phyloP scores from a whole-genome alignment of 768 basidiomycete genomes.

The Sporobolomyces pararoseus region DNA sequence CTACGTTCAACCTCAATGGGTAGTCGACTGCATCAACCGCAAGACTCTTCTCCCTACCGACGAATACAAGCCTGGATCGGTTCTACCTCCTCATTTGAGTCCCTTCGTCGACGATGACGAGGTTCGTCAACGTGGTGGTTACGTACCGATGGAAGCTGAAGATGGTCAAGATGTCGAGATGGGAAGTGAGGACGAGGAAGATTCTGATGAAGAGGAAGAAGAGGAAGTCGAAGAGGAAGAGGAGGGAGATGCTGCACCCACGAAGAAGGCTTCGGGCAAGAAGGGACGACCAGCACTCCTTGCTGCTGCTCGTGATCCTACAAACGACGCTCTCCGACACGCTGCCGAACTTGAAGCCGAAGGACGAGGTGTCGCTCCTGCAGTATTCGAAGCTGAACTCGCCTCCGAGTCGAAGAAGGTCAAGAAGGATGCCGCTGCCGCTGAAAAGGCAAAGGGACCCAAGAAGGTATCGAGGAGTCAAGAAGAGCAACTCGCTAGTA shows the following conservation, averaged over 20 bases:
- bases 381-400: slow-evolving; percentile 49
- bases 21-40: slow-evolving; percentile 90
- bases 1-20: slow-evolving; percentile 95
- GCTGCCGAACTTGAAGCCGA: slow-evolving; percentile 91
- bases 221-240: slow-evolving; percentile 49
- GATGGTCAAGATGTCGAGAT: slow-evolving; percentile 48
- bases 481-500: slow-evolving; percentile 52
- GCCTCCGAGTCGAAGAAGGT: slow-evolving; percentile 48
- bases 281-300: slow-evolving; percentile 49
- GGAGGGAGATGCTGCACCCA: slow-evolving; percentile 10
- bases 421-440: slow-evolving; percentile 34
- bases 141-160: slow-evolving; percentile 60
- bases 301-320: slow-evolving; percentile 51
- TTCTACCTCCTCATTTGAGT: slow-evolving; percentile 88
- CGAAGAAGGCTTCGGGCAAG: slow-evolving; percentile 42
- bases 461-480: slow-evolving; percentile 37
- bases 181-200: slow-evolving; percentile 48
- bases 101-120: slow-evolving; percentile 77
- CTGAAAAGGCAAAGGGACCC: slow-evolving; percentile 27
- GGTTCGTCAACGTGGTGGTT: slow-evolving; percentile 46
- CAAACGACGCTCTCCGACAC: slow-evolving; percentile 67
- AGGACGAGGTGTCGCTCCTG: slow-evolving; percentile 48
- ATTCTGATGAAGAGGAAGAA: slow-evolving; percentile 48
- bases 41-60: slow-evolving; percentile 79
- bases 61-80: slow-evolving; percentile 75